A percentile compares a stretch with the other conserved stretches of the same genome.
Evolutionary conservation across 2,329 filamentous ascomycete genomes (phyloP).

Genomic region (Trichoderma asperellum): DNA sequence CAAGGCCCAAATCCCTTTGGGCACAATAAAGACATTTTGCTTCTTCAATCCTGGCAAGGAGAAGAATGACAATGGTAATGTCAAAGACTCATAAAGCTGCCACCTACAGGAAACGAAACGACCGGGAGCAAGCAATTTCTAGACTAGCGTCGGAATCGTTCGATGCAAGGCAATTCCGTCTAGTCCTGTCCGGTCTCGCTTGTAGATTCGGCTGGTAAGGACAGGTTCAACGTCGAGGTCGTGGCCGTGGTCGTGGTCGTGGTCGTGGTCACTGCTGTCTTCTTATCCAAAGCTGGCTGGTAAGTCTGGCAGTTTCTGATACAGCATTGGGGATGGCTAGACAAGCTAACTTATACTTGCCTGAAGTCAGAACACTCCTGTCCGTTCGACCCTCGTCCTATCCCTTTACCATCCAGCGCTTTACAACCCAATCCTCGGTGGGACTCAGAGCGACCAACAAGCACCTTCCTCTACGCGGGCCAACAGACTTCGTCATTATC

Average conservation of each 20-base stretch:
- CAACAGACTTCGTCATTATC: constrained; percentile 39
- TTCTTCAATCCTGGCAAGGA: not conserved
- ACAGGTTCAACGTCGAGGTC: constrained; percentile 7
- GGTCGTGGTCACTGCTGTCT: not conserved
- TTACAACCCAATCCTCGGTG: constrained; percentile 37
- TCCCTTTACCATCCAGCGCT: constrained; percentile 35
- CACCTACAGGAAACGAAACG: constrained; percentile 24
- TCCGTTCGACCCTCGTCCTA: constrained; percentile 36
- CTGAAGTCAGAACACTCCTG: constrained; percentile 33
- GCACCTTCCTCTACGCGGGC: constrained; percentile 36
- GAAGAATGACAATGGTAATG: not conserved
- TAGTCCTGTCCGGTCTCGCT: constrained; percentile 25
- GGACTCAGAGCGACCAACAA: constrained; percentile 41
- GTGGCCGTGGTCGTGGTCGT: too few relatives aligned
- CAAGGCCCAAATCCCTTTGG: not conserved
- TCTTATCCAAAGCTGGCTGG: constrained; percentile 9
- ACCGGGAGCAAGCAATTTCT: constrained; percentile 18
- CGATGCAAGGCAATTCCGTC: constrained; percentile 28
- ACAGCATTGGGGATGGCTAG: constrained; percentile 38
- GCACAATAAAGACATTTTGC: not conserved
- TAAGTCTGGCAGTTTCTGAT: constrained; percentile 30
- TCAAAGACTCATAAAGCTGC: constrained; percentile 1
- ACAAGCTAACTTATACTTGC: constrained; percentile 48
- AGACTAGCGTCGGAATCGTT: constrained; percentile 29
- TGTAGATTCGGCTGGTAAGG: constrained; percentile 20